These are phyloP conservation scores for Penicillium palitans DNA, from an alignment of 2,329 filamentous ascomycete species.

Conservation along the genomic window DNA sequence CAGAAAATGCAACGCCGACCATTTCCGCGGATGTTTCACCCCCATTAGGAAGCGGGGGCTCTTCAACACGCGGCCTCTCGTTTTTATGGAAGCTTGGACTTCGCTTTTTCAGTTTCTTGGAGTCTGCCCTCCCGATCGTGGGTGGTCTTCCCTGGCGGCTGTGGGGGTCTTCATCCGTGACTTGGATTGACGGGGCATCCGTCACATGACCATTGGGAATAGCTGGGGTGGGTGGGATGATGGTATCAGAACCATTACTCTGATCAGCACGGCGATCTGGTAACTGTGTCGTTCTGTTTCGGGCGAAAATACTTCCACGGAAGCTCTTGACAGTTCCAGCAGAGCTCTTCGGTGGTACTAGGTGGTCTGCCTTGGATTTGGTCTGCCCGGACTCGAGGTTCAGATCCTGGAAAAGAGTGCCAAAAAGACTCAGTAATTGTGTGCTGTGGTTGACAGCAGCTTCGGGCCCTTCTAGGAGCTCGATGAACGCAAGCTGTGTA, in stretches of 20 bases:
- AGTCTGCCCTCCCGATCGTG: slow-evolving; percentile 32
- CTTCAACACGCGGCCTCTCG: slow-evolving; percentile 25
- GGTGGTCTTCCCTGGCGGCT: slow-evolving; percentile 31
- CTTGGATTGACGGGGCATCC: slow-evolving; percentile 69
- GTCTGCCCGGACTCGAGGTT: slow-evolving; percentile 38
- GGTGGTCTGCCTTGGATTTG: slow-evolving; percentile 38
- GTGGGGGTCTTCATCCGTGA: slow-evolving; percentile 63
- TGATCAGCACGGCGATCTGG: slow-evolving; percentile 49
- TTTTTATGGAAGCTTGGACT: slow-evolving; percentile 34
- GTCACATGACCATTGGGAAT: slow-evolving; percentile 26
- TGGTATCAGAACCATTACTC: slow-evolving; percentile 25
- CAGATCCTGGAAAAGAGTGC: slow-evolving; percentile 72
- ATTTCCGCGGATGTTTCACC: slow-evolving; percentile 22
- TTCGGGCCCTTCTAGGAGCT: slow-evolving; percentile 78
- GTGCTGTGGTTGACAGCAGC: slow-evolving; percentile 85
- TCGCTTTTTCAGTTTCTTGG: slow-evolving; percentile 37
- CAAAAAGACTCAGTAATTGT: slow-evolving; percentile 79
- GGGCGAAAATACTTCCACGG: slow-evolving; percentile 76
- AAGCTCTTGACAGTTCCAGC: slow-evolving; percentile 70
- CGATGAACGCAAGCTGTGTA: slow-evolving; percentile 82
- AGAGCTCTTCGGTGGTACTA: slow-evolving; percentile 65
- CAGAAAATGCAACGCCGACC: slow-evolving; percentile 35
- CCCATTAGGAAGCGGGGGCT: slow-evolving; percentile 28
- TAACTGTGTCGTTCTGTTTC: slow-evolving; percentile 51
- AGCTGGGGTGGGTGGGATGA: slow-evolving; percentile 23